Evolutionary conservation across 257 asterid genomes (phyloP).

Genomic region (Solanum sparsipilum): DNA sequence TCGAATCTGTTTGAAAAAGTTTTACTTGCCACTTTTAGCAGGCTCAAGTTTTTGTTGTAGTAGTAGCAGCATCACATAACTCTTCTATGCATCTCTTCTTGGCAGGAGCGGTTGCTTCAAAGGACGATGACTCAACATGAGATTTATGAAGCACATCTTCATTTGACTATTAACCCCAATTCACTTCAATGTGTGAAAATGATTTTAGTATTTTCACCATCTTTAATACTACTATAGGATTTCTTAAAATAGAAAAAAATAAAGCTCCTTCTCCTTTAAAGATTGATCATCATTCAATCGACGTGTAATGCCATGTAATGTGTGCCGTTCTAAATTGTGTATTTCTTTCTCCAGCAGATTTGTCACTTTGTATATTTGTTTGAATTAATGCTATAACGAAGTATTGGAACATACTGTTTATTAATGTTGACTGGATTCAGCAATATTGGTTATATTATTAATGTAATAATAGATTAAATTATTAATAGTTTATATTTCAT

Average conservation of each 20-base stretch:
- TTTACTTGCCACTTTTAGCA: background rate
- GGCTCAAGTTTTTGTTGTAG: background rate
- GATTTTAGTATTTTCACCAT: conserved; percentile 18
- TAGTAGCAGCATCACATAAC: background rate
- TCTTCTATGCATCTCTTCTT: background rate
- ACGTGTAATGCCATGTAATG: background rate
- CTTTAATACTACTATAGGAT: background rate
- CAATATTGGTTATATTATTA: background rate
- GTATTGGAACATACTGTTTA: background rate
- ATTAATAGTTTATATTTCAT: background rate
- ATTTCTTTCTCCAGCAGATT: background rate
- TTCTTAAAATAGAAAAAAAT: background rate
- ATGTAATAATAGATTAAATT: background rate
- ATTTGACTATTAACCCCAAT: background rate
- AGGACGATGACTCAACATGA: background rate
- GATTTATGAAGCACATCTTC: background rate
- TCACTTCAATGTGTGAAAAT: conserved; percentile 23
- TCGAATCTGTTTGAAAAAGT: background rate
- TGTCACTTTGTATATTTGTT: background rate
- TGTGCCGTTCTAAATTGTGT: background rate
- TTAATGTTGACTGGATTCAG: background rate
- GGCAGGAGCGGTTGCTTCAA: conserved; percentile 1
- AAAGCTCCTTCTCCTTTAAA: background rate
- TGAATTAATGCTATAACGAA: background rate
- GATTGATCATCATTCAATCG: conserved; percentile 20